Evolutionary conservation across 225 moss, liverwort and hornwort species (phyloP), one percentile per base, ranked within the genome.

Genomic region (Marchantia polymorpha): DNA sequence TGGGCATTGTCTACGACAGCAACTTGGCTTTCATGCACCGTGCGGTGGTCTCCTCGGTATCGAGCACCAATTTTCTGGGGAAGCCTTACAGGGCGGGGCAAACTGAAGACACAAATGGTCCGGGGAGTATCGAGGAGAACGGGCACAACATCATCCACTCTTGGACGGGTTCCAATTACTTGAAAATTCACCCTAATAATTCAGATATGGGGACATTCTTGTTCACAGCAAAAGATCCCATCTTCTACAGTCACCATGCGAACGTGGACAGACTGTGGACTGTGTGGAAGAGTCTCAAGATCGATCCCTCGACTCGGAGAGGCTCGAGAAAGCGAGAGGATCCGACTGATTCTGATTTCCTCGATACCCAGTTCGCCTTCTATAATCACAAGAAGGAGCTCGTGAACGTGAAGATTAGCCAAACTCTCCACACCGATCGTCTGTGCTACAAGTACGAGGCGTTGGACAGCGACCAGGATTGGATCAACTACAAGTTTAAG

Each of bases 231-330:
- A 74, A 83, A 30, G 86, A 87, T 27, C 86, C 86, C 29, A 74
- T 84, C 48, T 83, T 84, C 26, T 83, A 69, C 52, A 19, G 70
- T 7, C 86, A 87, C 60, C 84, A 87, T 17, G 70, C 78, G 0
- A 87, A 87, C 68, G 74, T 81, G 47, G 86, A 87, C 47, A 71
- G 86, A 61, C 13, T 86, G 47, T 86, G 86, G 86, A 30, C 77
- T 53, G 52, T 61, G 48, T 86, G 83, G 86, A 67, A 81, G 60
- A 58, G 72, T 0, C 70, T 90, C 14, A 52, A 60, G 4, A 27
- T 0, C 27, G 86, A 69, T 48, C 9, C 6, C 17, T 10, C 69
- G 1, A 69, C 69, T 46, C 46, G 46, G 3, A 81, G 79, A 61
- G 86, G 84, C 50, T 46, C 77, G 29, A 82, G 84, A 17, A 14